These are phyloP conservation scores for Trichoderma sp. DNA, from an alignment of 2,329 filamentous ascomycete genomes.

Conservation along the genomic window DNA sequence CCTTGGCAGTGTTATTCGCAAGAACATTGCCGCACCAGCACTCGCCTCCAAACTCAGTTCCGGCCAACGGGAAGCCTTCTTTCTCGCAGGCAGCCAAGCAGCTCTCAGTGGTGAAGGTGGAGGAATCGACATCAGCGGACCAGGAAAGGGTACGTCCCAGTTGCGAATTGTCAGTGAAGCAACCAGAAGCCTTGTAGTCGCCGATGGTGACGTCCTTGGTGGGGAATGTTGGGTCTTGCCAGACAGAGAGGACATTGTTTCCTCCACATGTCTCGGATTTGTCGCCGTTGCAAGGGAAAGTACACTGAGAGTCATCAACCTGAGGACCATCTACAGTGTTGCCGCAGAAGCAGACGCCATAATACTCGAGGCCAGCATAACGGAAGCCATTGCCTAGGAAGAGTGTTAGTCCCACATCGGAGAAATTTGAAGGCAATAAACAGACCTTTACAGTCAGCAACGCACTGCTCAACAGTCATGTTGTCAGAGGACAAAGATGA, in stretches of 20 bases:
- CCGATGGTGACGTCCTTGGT: slow-evolving; percentile 46
- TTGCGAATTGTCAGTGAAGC: slow-evolving; percentile 50
- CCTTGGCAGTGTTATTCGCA: slow-evolving; percentile 44
- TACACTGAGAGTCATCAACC: slow-evolving; percentile 54
- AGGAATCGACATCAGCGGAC: slow-evolving; percentile 37
- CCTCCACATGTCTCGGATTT: slow-evolving; percentile 47
- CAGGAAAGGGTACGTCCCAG: slow-evolving; percentile 47
- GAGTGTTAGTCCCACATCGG: neutral
- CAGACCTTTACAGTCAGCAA: slow-evolving; percentile 49
- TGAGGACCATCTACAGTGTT: slow-evolving; percentile 52
- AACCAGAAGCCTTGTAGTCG: slow-evolving; percentile 60
- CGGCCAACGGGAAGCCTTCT: slow-evolving; percentile 48
- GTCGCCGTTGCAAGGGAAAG: slow-evolving; percentile 52
- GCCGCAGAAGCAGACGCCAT: slow-evolving; percentile 54
- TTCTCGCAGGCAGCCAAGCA: slow-evolving; percentile 45
- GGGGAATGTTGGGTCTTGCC: slow-evolving; percentile 48
- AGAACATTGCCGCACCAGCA: slow-evolving; percentile 55
- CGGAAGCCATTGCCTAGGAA: slow-evolving; percentile 46
- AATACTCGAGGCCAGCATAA: slow-evolving; percentile 51
- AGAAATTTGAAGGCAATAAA: neutral
- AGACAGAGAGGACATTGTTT: slow-evolving; percentile 46
- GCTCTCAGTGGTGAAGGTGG: slow-evolving; percentile 41
- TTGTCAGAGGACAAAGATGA: slow-evolving; percentile 37
- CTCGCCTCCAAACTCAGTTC: slow-evolving; percentile 44
- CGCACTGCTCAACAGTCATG: slow-evolving; percentile 50